Evolutionary conservation across 2,329 filamentous ascomycete genomes (phyloP), one percentile per base, ranked within the genome.

Genomic region (Aspergillus chevalieri): DNA sequence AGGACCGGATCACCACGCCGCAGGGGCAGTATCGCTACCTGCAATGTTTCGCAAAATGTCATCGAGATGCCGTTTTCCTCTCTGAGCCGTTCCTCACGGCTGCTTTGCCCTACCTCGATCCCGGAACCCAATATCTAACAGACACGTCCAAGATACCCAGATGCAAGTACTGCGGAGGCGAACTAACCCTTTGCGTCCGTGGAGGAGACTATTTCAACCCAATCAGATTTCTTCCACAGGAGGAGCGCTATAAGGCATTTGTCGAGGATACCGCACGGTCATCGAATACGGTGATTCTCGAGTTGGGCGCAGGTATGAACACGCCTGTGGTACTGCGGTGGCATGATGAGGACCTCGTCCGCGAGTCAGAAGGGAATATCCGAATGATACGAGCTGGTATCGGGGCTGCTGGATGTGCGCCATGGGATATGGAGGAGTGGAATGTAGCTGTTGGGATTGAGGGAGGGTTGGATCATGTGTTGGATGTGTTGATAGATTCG

Each of bases 251-350:
- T 46, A 19, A 28, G 1, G 10, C 26, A 4, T 57, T 59, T 21
- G 19, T 52, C 12, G 45, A 48, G 15, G 24, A 21, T 12, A 42
- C 43, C 9, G 8, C 28, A 12, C 8, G 24, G 3, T 36, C 36
- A 6, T 15, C 8, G 12, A 26, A 47, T 34, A 9, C 46, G 1
- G 58, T 61, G 2, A 47, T 60, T 38, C 44, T 61, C 8, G 58
- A 60, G 44, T 38, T 61, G 5, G 59, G 58, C 0, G 57, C 58
- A 15, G 59, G 58, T 2, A 21, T 60, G 41, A 60, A 60, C 10
- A 61, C 59, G 1, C 58, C 59, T 1, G 52, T 44, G 17, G 57
- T 61, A 15, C 14, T 61, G 45, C 48, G 57, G 17, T 59, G 55
- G 57, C 52, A 54, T 17, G 57, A 60, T 46, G 59, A 61, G 30